These are phyloP conservation scores for Solanum pennellii DNA, from an alignment of 257 asterid genomes.

Conservation along the genomic window DNA sequence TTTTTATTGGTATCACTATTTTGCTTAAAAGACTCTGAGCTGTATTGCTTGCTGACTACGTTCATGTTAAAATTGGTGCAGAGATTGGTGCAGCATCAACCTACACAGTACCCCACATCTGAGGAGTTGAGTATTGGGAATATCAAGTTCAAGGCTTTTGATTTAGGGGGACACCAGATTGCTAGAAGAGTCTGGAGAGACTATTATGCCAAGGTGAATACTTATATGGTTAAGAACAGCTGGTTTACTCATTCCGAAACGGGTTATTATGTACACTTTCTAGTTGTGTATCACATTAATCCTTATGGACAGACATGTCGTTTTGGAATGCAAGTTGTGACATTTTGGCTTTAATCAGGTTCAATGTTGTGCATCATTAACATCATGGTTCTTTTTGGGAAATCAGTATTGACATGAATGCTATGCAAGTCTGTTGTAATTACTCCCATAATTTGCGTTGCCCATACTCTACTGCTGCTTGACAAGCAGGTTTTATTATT, in stretches of 20 bases:
- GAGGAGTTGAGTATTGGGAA: conserved; percentile 42
- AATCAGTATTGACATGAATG: background rate
- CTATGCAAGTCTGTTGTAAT: background rate
- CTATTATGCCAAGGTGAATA: conserved; percentile 37
- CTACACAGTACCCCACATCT: conserved; percentile 45
- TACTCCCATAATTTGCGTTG: background rate
- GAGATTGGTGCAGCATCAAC: conserved; percentile 43
- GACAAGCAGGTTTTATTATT: background rate
- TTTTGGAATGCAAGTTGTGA: background rate
- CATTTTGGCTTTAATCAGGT: background rate
- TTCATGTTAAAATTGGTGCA: conserved; percentile 6
- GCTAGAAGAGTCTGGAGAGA: conserved; percentile 53
- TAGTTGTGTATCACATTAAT: background rate
- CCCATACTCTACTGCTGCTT: background rate
- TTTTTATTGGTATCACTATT: background rate
- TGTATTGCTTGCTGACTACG: background rate
- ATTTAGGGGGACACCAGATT: conserved; percentile 44
- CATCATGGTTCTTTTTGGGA: background rate
- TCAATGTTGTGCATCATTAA: background rate
- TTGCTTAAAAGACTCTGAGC: background rate
- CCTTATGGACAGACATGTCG: background rate
- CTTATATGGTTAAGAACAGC: background rate
- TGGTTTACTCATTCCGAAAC: background rate
- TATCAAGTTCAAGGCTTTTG: conserved; percentile 39
- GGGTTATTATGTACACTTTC: background rate